These are phyloP conservation scores for Penicillium longicatenatum DNA, from an alignment of 495 filamentous ascomycete species.

Conservation along the genomic window DNA sequence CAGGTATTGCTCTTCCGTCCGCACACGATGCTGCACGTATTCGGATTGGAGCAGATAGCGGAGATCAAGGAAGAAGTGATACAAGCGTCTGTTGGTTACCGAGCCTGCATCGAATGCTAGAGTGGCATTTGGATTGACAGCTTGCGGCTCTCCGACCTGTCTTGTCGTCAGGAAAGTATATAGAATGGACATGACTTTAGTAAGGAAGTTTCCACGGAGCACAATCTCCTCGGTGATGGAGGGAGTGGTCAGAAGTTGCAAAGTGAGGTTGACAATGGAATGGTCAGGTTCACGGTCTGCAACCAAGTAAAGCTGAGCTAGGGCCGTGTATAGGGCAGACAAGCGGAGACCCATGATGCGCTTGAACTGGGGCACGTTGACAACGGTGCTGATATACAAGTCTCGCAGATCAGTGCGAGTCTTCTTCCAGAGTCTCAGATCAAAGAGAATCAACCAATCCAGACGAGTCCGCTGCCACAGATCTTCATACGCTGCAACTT, in stretches of 20 bases:
- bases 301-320: slow-evolving; percentile 94
- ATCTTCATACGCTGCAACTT: slow-evolving; percentile 75
- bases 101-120: slow-evolving; percentile 91
- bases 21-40: slow-evolving; percentile 79
- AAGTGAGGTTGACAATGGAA: slow-evolving; percentile 94
- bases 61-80: slow-evolving; percentile 94
- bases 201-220: slow-evolving; percentile 92
- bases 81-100: slow-evolving; percentile 90
- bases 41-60: slow-evolving; percentile 85
- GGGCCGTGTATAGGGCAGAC: slow-evolving; percentile 87
- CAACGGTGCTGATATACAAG: slow-evolving; percentile 93
- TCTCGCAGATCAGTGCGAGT: slow-evolving; percentile 86
- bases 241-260: slow-evolving; percentile 95
- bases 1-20: slow-evolving; percentile 81
- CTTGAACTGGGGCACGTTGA: slow-evolving; percentile 94
- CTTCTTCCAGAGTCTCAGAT: slow-evolving; percentile 95
- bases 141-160: slow-evolving; percentile 89
- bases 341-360: slow-evolving; percentile 91
- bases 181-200: slow-evolving; percentile 90
- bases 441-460: slow-evolving; percentile 96
- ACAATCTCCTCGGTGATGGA: slow-evolving; percentile 95
- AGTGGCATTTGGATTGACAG: slow-evolving; percentile 79
- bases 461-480: slow-evolving; percentile 83
- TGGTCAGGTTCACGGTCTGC: slow-evolving; percentile 96
- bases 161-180: slow-evolving; percentile 96